Evolutionary conservation across 352 stramenopile species (phyloP), one percentile per base, ranked within the genome.

Genomic region (Ophiocytium majus): DNA sequence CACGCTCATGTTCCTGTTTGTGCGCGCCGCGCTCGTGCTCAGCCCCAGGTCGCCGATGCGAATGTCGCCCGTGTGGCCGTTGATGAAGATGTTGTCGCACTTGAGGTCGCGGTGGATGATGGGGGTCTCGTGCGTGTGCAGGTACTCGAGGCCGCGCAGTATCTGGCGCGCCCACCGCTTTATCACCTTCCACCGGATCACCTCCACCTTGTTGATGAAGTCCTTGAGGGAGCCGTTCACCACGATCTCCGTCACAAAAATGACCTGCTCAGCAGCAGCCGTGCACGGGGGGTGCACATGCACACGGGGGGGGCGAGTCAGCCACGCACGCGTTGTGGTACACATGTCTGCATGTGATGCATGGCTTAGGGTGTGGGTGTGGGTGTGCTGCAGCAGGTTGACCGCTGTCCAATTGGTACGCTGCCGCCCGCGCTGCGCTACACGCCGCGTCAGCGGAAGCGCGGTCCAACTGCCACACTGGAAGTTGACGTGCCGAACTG

Each of bases 231-330:
- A 97, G 23, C 95, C 97, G 1, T 94, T 98, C 0, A 94, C 98
- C 89, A 99, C 95, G 90, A 99, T 98, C 91, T 99, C 96, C 0
- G 97, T 99, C 76, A 99, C 98, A 87, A 99, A 99, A 86, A 99
- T 95, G 1, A 99, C 95, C 83, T 81, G 36, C 64, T 14, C n/a
- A n/a, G n/a, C n/a, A n/a, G n/a, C n/a, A n/a, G n/a, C n/a, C n/a
- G n/a, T n/a, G n/a, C n/a, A n/a, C n/a, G n/a, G n/a, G n/a, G n/a
- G n/a, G n/a, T n/a, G n/a, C n/a, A n/a, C n/a, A n/a, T n/a, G n/a
- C n/a, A n/a, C n/a, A n/a, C n/a, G n/a, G n/a, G n/a, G n/a, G n/a
- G n/a, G n/a, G n/a, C n/a, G n/a, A n/a, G n/a, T n/a, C n/a, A n/a
- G n/a, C n/a, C n/a, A n/a, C n/a, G n/a, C n/a, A n/a, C n/a, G n/a